Base-by-base conservation (phyloP, 139 green algal genomes). In the Edaphochlamys debaryana region DNA sequence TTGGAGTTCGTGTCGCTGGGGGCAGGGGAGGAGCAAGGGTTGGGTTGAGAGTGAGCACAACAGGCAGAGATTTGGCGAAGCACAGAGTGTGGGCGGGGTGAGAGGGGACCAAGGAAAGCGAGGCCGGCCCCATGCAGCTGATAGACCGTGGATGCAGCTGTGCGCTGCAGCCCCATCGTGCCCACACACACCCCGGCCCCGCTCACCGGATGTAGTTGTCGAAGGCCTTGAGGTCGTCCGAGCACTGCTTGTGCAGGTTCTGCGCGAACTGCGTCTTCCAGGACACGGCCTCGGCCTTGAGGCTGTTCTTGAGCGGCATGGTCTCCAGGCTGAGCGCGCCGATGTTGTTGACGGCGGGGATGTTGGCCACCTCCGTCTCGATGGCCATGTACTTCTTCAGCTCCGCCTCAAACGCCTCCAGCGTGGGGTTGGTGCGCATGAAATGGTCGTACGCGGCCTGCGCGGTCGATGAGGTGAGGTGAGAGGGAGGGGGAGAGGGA, bases 181-280 rank as follows among this genome's bases (percentile, higher is more conserved):
- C n/a, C n/a, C n/a, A n/a, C n/a, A n/a, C n/a, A 54, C 48, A 40
- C 30, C 19, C 45, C 45, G 45, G 45, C 45, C 45, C 40, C 27
- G 8, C 87, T 64, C 78, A 90, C 89, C 87, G 84, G 71, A 98
- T 94, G 92, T 98, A 98, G n/a, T 86, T 75, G 67, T 97, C 92
- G 85, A 98, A 96, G 25, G 88, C 79, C 86, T 95, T 94, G 13
- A 98, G 90, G 88, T 98, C 92, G 70, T 96, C 90, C 6, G 82
- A 64, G 58, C 93, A 93, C 88, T 97, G 91, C 82, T 92, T 90
- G 91, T 99, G 96, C 89, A 99, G 89, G 90, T 98, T 98, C 72
- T 95, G 92, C 23, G 96, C 94, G 87, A 98, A 99, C 87, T 96
- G 93, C 27, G 92, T 91, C 93, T 99, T 99, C 96, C 96, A 99